These are phyloP conservation scores for Sordariomycetes sp. DNA, from an alignment of 2,329 filamentous ascomycete species.

Conservation along the genomic window DNA sequence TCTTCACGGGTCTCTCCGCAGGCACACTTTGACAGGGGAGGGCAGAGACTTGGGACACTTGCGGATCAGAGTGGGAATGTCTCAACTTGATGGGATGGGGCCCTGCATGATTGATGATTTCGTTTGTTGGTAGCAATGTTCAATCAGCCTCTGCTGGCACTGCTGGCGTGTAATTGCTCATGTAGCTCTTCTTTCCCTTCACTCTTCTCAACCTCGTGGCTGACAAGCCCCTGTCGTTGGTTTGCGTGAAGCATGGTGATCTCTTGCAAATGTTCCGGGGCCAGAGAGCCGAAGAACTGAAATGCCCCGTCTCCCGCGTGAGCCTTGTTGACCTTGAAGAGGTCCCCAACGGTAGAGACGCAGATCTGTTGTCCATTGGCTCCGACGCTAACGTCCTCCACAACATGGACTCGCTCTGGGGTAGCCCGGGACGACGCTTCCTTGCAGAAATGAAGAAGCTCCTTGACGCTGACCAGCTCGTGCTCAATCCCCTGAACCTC, in stretches of 20 bases:
- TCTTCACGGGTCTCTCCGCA: neutral
- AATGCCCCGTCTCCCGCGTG: neutral
- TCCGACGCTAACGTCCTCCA: neutral
- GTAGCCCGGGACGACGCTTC: neutral
- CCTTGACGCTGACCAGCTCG: neutral
- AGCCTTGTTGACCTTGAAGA: neutral
- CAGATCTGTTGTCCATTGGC: neutral
- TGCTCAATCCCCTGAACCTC: neutral
- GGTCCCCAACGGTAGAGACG: neutral
- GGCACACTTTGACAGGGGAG: neutral
- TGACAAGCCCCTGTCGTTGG: neutral
- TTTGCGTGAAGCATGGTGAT: neutral
- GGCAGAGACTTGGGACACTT: neutral
- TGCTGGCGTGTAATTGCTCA: neutral
- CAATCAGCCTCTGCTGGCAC: neutral
- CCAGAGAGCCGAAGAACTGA: neutral
- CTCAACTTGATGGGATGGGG: too few relatives aligned
- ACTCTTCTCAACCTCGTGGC: neutral
- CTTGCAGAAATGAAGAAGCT: neutral
- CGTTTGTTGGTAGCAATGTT: neutral
- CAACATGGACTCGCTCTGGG: neutral
- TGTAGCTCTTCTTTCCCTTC: neutral
- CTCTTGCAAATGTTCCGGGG: neutral
- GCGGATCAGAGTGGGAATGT: neutral
- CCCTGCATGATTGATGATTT: too few relatives aligned